Conservation (phyloP, 2,329 filamentous ascomycete genomes). For the Alternaria longipes region DNA sequence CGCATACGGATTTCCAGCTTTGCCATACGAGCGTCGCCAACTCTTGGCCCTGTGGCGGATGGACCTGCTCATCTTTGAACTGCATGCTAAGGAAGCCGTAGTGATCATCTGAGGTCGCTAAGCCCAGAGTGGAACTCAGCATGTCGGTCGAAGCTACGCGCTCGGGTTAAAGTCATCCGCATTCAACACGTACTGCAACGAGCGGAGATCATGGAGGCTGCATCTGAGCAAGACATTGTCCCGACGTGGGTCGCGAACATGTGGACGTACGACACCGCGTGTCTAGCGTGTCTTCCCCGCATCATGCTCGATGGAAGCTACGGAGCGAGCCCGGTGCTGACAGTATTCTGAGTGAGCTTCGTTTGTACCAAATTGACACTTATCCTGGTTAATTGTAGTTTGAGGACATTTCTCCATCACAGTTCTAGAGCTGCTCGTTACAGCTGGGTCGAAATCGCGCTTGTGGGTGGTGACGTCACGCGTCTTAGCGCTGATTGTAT, state of each 20-base stretch:
- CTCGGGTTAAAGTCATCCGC: slow-evolving; percentile 6
- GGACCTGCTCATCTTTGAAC: background rate
- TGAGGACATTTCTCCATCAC: background rate
- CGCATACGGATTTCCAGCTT: background rate
- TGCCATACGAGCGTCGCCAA: background rate
- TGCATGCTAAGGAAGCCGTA: background rate
- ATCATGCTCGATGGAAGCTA: background rate
- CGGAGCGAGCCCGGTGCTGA: background rate
- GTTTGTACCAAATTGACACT: background rate
- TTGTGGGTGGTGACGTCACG: background rate
- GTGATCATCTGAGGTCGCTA: slow-evolving; percentile 1
- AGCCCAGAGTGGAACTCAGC: background rate
- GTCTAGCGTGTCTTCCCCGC: background rate
- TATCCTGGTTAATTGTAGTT: background rate
- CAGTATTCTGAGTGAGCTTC: background rate
- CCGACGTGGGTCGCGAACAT: background rate
- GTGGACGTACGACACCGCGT: background rate
- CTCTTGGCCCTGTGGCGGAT: background rate
- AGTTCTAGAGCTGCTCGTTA: background rate
- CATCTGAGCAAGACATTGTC: background rate
- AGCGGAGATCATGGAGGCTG: background rate
- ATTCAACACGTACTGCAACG: background rate
- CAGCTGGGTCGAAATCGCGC: background rate
- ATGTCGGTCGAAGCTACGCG: background rate
- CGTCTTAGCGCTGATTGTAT: background rate